These are phyloP conservation scores for Oidiodendron maius DNA, from an alignment of 495 filamentous ascomycete genomes.

Conservation along the genomic window DNA sequence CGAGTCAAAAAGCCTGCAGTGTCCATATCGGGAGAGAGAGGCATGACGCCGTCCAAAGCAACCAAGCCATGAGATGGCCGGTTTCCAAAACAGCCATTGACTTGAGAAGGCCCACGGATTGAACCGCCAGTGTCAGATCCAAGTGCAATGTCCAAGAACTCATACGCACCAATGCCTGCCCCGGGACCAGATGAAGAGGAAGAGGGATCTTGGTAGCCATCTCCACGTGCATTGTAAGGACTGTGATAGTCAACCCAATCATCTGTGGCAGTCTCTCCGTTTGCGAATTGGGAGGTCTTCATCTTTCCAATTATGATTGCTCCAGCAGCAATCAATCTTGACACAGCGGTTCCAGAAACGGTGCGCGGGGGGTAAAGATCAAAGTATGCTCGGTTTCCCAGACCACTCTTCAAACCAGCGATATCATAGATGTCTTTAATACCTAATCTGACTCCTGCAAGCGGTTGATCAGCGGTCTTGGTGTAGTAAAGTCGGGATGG, in stretches of 20 bases:
- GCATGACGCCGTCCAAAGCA: constrained; percentile 36
- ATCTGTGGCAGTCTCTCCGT: constrained; percentile 35
- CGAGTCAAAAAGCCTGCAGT: constrained; percentile 44
- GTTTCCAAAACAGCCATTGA: constrained; percentile 32
- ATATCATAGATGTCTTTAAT: constrained; percentile 61
- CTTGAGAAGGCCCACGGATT: constrained; percentile 30
- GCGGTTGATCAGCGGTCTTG: constrained; percentile 32
- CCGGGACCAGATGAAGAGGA: constrained; percentile 42
- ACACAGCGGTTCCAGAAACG: constrained; percentile 40
- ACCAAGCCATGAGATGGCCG: constrained; percentile 25
- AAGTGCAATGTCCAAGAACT: constrained; percentile 49
- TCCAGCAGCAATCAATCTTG: constrained; percentile 52
- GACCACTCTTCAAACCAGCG: constrained; percentile 44
- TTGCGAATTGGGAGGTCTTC: constrained; percentile 54
- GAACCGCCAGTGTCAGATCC: constrained; percentile 41
- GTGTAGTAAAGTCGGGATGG: constrained; percentile 50
- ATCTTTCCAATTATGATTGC: constrained; percentile 55
- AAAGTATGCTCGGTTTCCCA: constrained; percentile 52
- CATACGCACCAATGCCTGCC: constrained; percentile 41
- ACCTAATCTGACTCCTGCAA: constrained; percentile 45
- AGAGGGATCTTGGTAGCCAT: constrained; percentile 46
- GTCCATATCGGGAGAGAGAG: constrained; percentile 37
- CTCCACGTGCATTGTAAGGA: constrained; percentile 53
- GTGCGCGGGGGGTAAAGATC: constrained; percentile 41
- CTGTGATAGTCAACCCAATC: constrained; percentile 37